Evolutionary conservation across 805 yeast genomes (phyloP).

Genomic region (Millerago galiae): DNA sequence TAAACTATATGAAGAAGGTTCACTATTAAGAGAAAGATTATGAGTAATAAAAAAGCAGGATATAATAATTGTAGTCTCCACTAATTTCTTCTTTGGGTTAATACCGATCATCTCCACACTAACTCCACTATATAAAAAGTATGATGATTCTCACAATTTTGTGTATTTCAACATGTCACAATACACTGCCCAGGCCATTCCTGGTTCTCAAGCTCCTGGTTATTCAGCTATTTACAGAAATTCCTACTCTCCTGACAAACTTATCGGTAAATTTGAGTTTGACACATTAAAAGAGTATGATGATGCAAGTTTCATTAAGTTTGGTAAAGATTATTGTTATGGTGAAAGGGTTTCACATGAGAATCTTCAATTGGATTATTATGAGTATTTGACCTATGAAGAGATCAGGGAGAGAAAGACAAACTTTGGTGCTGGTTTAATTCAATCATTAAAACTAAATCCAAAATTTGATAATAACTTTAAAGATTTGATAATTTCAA

Average conservation of each 20-base stretch:
- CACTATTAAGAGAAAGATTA: conserved; percentile 1
- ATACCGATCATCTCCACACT: neutral
- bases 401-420: conserved; percentile 35
- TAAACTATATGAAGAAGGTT: conserved; percentile 37
- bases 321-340: conserved; percentile 22
- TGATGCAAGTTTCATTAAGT: conserved; percentile 28
- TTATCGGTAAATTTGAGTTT: conserved; percentile 18
- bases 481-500: conserved; percentile 39
- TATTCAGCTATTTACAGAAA: conserved; percentile 39
- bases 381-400: conserved; percentile 32
- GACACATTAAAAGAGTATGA: conserved; percentile 36
- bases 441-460: conserved; percentile 18
- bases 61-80: too few species aligned
- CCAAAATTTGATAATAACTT: conserved; percentile 1
- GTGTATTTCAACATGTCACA: conserved; percentile 1
- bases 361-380: conserved; percentile 22
- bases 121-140: neutral
- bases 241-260: conserved; percentile 17
- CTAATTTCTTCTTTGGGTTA: neutral
- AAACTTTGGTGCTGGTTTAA: conserved; percentile 47
- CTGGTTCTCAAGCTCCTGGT: conserved; percentile 27
- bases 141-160: neutral
- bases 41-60: too few species aligned
- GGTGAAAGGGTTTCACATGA: conserved; percentile 21
- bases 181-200: conserved; percentile 3